Evolutionary conservation across 306 rosid genomes (phyloP), one percentile per base, ranked within the genome.

Genomic region (Calophaca sinica): DNA sequence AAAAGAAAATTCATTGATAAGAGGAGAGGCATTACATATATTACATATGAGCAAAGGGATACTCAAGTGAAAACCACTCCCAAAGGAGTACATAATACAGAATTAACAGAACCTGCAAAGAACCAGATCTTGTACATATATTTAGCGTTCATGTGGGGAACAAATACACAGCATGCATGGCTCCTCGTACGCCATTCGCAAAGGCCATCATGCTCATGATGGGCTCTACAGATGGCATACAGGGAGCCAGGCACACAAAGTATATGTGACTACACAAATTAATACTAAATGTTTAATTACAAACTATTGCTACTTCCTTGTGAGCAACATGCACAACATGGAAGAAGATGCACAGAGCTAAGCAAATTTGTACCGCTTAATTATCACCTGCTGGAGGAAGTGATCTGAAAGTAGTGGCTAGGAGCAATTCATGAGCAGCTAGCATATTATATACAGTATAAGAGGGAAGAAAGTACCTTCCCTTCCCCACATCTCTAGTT

Each of bases 181-280:
- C 85, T 81, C 81, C 85, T 81, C 79, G 70, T 38, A 81, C 81
- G 85, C 85, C 85, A 81, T 81, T 59, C 68, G 54, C 10, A 28
- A 62, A 81, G 62, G 57, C 20, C 65, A 81, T 76, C 79, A 28
- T 29, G 31, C 5, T 29, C 9, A 0, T 41, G 65, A 55, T 76
- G 65, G 9, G 49, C 70, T 76, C 79, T 57, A 51, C 77, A 81
- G 76, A 81, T 81, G 85, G 85, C 85, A 81, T 81, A 76, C 85
- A 76, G 81, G 85, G 81, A 81, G 85, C 85, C 85, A 81, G 85
- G 85, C 85, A 81, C 74, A 49, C 72, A 48, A 50, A 62, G 53
- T 12, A 52, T 52, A 48, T 50, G 44, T 28, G 28, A 9, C 48
- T 29, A 13, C n/a, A 28, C 15, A 35, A 74, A 52, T 1, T 41